phyloP scores from a whole-genome alignment of 768 basidiomycete genomes.

The Pulveroboletus sp. region DNA sequence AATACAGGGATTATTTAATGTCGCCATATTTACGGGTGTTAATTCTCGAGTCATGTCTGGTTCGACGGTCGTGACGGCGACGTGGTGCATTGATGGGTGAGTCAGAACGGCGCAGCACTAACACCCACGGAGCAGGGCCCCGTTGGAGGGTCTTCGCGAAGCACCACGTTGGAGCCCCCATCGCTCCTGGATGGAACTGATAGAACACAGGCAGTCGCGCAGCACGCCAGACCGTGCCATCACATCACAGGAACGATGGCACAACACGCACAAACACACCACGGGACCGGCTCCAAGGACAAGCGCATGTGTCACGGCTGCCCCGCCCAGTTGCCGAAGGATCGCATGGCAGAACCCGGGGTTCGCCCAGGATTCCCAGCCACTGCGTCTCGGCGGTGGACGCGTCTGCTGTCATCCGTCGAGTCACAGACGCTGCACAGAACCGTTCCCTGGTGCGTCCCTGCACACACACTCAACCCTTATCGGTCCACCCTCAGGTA shows the following conservation, averaged over 20 bases:
- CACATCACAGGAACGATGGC: conserved; percentile 26
- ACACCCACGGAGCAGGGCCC: conserved; percentile 6
- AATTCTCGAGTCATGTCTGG: too few species aligned
- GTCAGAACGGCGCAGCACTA: conserved; percentile 24
- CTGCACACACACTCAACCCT: conserved; percentile 15
- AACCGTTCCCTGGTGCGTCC: conserved; percentile 1
- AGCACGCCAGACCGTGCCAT: conserved; percentile 11
- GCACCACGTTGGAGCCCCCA: neutral
- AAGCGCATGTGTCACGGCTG: conserved; percentile 14
- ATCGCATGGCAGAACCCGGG: conserved; percentile 9
- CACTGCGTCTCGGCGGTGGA: too few species aligned
- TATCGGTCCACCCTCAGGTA: conserved; percentile 1
- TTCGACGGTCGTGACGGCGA: too few species aligned
- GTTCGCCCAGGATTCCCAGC: conserved; percentile 6
- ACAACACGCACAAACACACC: conserved; percentile 13
- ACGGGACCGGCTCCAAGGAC: conserved; percentile 26
- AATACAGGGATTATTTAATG: conserved; percentile 14
- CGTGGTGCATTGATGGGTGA: neutral
- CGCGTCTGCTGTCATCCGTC: too few species aligned
- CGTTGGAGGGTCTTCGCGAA: conserved; percentile 14
- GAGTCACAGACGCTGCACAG: too few species aligned
- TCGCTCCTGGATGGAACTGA: conserved; percentile 7
- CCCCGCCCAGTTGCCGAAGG: conserved; percentile 10
- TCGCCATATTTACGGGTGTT: neutral
- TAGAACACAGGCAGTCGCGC: neutral